Evolutionary conservation across 1,284 basidiomycete genomes (phyloP).

Genomic region (Phenoliferia sp.): DNA sequence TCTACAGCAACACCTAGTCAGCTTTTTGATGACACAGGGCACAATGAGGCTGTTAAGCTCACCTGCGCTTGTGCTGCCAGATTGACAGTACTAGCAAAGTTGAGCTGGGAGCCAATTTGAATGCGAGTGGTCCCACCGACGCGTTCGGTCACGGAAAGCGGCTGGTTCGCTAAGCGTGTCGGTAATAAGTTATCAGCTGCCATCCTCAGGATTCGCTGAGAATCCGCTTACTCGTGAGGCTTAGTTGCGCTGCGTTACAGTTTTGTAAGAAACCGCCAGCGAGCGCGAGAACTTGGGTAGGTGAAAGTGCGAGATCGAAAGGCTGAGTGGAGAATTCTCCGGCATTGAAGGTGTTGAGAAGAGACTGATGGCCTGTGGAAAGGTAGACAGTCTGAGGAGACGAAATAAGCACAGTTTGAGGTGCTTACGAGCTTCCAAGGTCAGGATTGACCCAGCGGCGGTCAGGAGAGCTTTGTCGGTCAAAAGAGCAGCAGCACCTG

Average conservation of each 20-base stretch:
- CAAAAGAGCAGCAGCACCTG: slow-evolving; percentile 13
- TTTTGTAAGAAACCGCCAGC: slow-evolving; percentile 67
- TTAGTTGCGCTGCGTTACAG: slow-evolving; percentile 52
- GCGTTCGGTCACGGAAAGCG: slow-evolving; percentile 61
- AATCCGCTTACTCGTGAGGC: slow-evolving; percentile 45
- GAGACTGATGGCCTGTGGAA: slow-evolving; percentile 53
- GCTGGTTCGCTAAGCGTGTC: slow-evolving; percentile 53
- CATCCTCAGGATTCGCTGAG: background rate
- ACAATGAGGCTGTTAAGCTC: background rate
- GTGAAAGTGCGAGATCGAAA: slow-evolving; percentile 66
- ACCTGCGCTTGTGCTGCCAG: slow-evolving; percentile 3
- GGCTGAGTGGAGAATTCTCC: slow-evolving; percentile 59
- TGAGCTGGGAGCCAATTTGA: slow-evolving; percentile 55
- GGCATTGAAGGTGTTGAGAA: slow-evolving; percentile 63
- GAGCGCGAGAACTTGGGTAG: slow-evolving; percentile 65
- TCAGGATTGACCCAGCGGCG: slow-evolving; percentile 69
- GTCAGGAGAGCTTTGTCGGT: slow-evolving; percentile 59
- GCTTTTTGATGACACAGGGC: background rate
- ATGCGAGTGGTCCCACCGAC: slow-evolving; percentile 44
- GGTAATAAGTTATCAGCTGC: background rate
- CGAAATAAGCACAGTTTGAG: background rate
- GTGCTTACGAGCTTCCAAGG: slow-evolving; percentile 62
- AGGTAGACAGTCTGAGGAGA: background rate
- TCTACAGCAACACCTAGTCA: slow-evolving; percentile 42
- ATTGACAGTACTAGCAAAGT: slow-evolving; percentile 53